phyloP scores from a whole-genome alignment of 139 green algal genomes.

The Yamagishiella unicocca region DNA sequence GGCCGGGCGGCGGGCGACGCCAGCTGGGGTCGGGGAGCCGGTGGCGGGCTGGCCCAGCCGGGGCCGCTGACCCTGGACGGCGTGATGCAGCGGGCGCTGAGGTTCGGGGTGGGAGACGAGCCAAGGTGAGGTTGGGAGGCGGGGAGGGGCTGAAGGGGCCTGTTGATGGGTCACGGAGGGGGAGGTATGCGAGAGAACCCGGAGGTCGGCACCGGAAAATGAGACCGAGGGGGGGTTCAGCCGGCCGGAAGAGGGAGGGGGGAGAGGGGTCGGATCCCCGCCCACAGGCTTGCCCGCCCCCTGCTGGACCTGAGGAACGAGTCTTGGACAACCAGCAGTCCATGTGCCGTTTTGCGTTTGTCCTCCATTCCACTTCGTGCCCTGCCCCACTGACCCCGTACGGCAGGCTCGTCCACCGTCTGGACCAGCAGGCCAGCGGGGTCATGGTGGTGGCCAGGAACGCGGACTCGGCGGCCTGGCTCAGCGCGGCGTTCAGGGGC shows the following conservation, averaged over 20 bases:
- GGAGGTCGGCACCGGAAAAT: too few species aligned
- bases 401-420: slow-evolving; percentile 74
- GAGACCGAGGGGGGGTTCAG: too few species aligned
- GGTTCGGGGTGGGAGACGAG: slow-evolving; percentile 40
- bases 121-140: slow-evolving; percentile 29
- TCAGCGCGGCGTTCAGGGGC: slow-evolving; percentile 60
- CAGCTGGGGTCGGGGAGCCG: neutral
- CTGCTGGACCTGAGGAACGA: too few species aligned
- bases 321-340: too few species aligned
- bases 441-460: slow-evolving; percentile 70
- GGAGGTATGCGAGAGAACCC: neutral
- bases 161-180: neutral
- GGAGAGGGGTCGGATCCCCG: too few species aligned
- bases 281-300: too few species aligned
- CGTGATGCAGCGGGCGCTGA: slow-evolving; percentile 42
- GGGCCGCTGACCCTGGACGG: slow-evolving; percentile 51
- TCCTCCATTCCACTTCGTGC: too few species aligned
- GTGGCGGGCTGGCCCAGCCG: neutral
- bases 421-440: slow-evolving; percentile 72
- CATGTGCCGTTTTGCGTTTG: too few species aligned
- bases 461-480: slow-evolving; percentile 65
- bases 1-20: slow-evolving; percentile 41
- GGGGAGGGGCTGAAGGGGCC: neutral
- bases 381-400: too few species aligned
- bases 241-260: too few species aligned